phyloP scores from a whole-genome alignment of 768 basidiomycete species.

The Mycena rebaudengoi region DNA sequence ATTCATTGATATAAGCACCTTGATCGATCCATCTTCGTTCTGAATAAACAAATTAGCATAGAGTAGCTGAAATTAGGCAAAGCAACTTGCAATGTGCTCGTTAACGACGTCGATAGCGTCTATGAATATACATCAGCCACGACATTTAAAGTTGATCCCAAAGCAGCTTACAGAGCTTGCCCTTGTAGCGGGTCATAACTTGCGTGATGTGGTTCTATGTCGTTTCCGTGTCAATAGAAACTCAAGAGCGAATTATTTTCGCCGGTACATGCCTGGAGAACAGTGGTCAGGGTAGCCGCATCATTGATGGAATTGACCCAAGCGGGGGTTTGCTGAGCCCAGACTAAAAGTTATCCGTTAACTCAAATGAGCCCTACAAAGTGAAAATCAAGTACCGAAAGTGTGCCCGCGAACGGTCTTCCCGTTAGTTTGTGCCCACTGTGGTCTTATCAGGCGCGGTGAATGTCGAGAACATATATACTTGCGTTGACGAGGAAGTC shows the following conservation, averaged over 20 bases:
- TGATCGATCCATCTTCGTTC: slow-evolving; percentile 22
- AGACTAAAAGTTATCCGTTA: slow-evolving; percentile 23
- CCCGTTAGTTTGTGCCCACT: slow-evolving; percentile 48
- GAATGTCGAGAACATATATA: background rate
- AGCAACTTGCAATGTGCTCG: slow-evolving; percentile 15
- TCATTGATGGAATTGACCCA: slow-evolving; percentile 52
- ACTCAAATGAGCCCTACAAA: too few species aligned
- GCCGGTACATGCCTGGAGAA: slow-evolving; percentile 34
- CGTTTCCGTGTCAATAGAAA: too few species aligned
- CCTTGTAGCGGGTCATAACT: slow-evolving; percentile 55
- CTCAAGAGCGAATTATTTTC: too few species aligned
- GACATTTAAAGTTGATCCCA: background rate
- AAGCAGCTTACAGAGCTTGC: slow-evolving; percentile 49
- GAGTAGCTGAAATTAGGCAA: background rate
- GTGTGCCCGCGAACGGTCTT: slow-evolving; percentile 54
- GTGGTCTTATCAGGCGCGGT: background rate
- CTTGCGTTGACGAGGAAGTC: slow-evolving; percentile 47
- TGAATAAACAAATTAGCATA: background rate
- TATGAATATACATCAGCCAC: background rate
- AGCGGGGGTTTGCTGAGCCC: slow-evolving; percentile 50
- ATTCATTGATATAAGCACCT: slow-evolving; percentile 29
- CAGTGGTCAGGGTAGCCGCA: slow-evolving; percentile 39
- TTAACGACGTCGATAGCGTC: slow-evolving; percentile 22
- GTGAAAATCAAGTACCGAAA: slow-evolving; percentile 44
- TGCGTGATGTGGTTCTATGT: slow-evolving; percentile 56